Evolutionary conservation across 331 rosid species (phyloP).

Genomic region (Stylosanthes scabra): DNA sequence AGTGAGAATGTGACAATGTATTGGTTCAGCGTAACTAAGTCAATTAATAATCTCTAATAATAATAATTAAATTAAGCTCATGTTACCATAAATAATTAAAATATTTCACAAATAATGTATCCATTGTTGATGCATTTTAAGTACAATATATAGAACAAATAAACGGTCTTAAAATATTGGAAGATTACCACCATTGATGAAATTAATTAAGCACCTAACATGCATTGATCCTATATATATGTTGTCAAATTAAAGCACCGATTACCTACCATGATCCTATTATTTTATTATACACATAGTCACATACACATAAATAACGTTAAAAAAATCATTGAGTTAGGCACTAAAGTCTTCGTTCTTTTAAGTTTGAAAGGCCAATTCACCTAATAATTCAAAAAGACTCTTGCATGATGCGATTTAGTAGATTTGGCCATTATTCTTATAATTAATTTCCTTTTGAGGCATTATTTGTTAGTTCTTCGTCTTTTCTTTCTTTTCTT

Average conservation of each 20-base stretch:
- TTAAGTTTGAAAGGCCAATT: not conserved
- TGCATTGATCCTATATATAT: too few species aligned
- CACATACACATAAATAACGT: too few species aligned
- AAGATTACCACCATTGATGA: too few species aligned
- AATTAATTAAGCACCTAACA: too few species aligned
- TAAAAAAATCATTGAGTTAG: constrained; percentile 8
- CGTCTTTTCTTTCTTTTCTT: too few species aligned
- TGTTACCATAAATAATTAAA: too few species aligned
- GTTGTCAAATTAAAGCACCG: constrained; percentile 3
- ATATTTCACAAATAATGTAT: too few species aligned
- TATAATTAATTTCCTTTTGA: not conserved
- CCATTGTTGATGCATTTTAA: too few species aligned
- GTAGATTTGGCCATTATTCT: not conserved
- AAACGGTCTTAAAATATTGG: too few species aligned
- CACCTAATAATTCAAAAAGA: constrained; percentile 13
- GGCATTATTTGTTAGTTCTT: too few species aligned
- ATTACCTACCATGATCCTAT: constrained; percentile 21
- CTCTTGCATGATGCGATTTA: not conserved
- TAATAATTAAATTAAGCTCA: not conserved
- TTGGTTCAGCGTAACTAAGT: not conserved
- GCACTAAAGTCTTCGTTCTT: not conserved
- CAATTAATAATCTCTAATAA: not conserved
- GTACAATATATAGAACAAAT: too few species aligned
- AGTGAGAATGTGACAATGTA: not conserved
- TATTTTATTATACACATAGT: too few species aligned